Evolutionary conservation across 2,329 filamentous ascomycete genomes (phyloP).

Genomic region (Pestalotiopsis sp.): DNA sequence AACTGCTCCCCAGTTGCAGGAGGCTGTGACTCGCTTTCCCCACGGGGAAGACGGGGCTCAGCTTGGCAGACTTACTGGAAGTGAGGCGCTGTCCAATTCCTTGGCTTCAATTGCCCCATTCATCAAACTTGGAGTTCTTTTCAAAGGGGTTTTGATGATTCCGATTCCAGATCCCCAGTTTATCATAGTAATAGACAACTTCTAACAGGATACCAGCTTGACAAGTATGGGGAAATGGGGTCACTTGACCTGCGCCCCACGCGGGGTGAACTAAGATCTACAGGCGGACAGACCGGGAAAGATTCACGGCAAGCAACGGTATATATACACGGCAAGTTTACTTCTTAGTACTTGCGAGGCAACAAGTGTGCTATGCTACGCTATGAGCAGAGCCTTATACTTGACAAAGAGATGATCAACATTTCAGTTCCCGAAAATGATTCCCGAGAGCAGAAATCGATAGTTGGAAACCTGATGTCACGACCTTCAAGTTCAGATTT

Average conservation of each 20-base stretch:
- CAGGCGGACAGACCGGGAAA: not conserved
- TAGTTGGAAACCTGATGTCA: not conserved
- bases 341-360: not conserved
- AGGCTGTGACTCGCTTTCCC: too few species aligned
- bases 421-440: not conserved
- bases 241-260: not conserved
- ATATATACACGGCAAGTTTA: not conserved
- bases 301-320: not conserved
- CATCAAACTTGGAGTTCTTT: too few species aligned
- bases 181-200: not conserved
- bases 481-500: not conserved
- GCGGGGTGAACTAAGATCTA: not conserved
- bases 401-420: not conserved
- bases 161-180: not conserved
- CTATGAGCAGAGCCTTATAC: not conserved
- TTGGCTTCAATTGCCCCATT: too few species aligned
- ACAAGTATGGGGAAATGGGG: not conserved
- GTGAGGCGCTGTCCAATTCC: too few species aligned
- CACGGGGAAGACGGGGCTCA: too few species aligned
- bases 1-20: too few species aligned
- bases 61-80: too few species aligned
- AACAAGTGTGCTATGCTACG: not conserved
- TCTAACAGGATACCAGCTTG: not conserved
- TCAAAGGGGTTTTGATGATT: not conserved
- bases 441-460: not conserved